phyloP scores from a whole-genome alignment of 1,139 yeast species.

The Debaryomyces coudertii region DNA sequence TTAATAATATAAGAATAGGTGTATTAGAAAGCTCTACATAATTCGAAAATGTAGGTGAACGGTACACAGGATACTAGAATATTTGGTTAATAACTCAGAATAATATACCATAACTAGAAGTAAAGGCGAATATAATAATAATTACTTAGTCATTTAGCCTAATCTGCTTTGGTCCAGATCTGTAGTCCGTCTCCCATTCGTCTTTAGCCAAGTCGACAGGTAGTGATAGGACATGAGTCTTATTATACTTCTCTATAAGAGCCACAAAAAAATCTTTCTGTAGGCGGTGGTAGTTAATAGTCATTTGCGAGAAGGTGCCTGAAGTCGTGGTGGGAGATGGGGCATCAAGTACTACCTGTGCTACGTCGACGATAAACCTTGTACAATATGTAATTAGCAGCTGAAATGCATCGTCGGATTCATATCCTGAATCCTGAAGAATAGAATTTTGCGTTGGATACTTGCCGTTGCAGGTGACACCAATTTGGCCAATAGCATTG shows the following conservation, averaged over 20 bases:
- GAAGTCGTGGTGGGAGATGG: neutral
- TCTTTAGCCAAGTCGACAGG: slow-evolving; percentile 18
- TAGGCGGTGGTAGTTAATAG: slow-evolving; percentile 4
- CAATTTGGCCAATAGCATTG: slow-evolving; percentile 29
- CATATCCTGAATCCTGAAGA: slow-evolving; percentile 10
- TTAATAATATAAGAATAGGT: neutral
- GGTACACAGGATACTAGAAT: no score
- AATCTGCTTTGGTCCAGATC: slow-evolving; percentile 15
- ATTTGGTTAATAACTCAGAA: neutral
- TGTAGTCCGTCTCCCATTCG: slow-evolving; percentile 20
- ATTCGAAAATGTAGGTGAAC: no score
- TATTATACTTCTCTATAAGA: slow-evolving; percentile 4
- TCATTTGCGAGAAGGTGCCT: neutral
- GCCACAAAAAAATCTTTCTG: slow-evolving; percentile 8
- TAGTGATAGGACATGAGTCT: slow-evolving; percentile 13
- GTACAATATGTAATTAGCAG: slow-evolving; percentile 7
- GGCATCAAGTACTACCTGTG: neutral
- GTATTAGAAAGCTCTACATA: neutral
- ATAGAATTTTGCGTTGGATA: slow-evolving; percentile 10
- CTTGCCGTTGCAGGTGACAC: slow-evolving; percentile 16
- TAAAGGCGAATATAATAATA: neutral
- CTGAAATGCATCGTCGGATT: slow-evolving; percentile 11
- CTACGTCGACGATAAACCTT: slow-evolving; percentile 12
- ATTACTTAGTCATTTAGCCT: neutral
- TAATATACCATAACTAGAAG: no score